Evolutionary conservation across 441 rosid genomes (phyloP).

Genomic region (Pelargonium australe): DNA sequence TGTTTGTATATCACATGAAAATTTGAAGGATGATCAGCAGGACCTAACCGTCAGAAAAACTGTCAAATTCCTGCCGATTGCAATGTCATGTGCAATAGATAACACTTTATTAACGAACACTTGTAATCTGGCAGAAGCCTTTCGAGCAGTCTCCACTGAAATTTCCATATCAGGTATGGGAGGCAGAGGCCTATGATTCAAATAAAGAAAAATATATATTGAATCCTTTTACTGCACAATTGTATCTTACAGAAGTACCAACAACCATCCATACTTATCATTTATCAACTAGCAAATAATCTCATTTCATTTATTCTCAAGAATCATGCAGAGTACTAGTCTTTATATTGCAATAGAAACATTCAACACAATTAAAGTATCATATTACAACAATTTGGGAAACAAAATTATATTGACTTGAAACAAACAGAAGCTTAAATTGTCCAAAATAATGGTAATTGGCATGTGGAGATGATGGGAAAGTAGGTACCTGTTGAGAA

Average conservation of each 20-base stretch:
- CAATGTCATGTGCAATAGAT: constrained; percentile 54
- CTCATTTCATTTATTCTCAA: neutral
- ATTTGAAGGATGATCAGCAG: neutral
- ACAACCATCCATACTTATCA: neutral
- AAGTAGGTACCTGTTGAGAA: constrained; percentile 61
- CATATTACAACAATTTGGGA: too few species aligned
- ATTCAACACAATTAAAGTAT: too few species aligned
- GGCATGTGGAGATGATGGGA: neutral
- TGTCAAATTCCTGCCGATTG: constrained; percentile 47
- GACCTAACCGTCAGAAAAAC: constrained; percentile 53
- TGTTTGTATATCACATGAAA: neutral
- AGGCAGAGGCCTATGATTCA: constrained; percentile 65
- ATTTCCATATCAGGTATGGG: constrained; percentile 80
- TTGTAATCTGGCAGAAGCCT: constrained; percentile 37
- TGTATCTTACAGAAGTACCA: neutral
- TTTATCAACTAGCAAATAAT: neutral
- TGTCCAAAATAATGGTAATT: neutral
- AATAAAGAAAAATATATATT: neutral
- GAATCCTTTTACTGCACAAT: neutral
- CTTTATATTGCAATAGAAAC: too few species aligned
- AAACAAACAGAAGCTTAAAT: neutral
- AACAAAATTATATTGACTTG: neutral
- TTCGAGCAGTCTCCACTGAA: constrained; percentile 48
- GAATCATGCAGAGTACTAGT: neutral
- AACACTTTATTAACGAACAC: constrained; percentile 38